phyloP scores from a whole-genome alignment of 148 eudicot genomes.

The Chenopodium formosanum region DNA sequence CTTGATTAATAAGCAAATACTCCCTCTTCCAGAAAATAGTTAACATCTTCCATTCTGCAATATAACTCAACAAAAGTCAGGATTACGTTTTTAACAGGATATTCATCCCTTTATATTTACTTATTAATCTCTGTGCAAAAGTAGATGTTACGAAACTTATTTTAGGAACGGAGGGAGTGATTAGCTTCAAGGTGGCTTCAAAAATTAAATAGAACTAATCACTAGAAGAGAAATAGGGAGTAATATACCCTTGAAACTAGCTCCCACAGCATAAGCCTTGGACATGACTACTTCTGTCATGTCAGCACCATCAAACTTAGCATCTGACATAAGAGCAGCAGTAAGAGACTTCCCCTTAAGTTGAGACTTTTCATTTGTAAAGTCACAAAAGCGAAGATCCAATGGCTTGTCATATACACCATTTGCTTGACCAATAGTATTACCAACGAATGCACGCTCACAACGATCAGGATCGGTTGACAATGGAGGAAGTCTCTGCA shows the following conservation, averaged over 20 bases:
- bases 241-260: conserved; percentile 83
- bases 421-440: conserved; percentile 98
- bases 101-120: too few relatives aligned
- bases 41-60: too few relatives aligned
- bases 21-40: too few relatives aligned
- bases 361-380: conserved; percentile 74
- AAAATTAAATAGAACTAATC: not conserved
- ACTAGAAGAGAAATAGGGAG: not conserved
- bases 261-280: conserved; percentile 99
- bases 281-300: conserved; percentile 98
- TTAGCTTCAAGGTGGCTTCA: not conserved
- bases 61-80: too few relatives aligned
- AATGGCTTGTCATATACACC: conserved; percentile 94
- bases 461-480: conserved; percentile 87
- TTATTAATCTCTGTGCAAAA: not conserved
- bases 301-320: conserved; percentile 99
- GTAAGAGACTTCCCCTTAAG: conserved; percentile 94
- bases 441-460: conserved; percentile 94
- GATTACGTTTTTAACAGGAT: too few relatives aligned
- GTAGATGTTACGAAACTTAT: not conserved
- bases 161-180: not conserved
- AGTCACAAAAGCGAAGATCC: conserved; percentile 92
- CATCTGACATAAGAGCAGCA: conserved; percentile 94
- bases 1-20: too few relatives aligned
- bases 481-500: conserved; percentile 93